These are phyloP conservation scores for Epithele typhae DNA, from an alignment of 768 basidiomycete species.

Conservation along the genomic window DNA sequence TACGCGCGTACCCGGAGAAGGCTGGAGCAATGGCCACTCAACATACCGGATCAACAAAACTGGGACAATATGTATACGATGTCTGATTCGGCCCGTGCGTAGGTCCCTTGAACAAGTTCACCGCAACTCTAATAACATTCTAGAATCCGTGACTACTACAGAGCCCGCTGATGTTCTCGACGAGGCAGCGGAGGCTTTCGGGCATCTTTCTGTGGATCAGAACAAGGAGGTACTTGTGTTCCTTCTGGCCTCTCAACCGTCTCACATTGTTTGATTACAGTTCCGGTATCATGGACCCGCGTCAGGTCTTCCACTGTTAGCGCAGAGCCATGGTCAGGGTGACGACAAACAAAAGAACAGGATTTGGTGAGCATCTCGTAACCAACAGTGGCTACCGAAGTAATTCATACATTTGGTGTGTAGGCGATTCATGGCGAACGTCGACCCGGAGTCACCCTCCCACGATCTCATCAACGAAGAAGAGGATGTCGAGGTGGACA, in stretches of 20 bases:
- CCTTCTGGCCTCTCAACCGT: constrained; percentile 3
- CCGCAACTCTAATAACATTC: no score
- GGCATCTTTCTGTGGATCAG: constrained; percentile 71
- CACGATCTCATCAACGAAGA: constrained; percentile 5
- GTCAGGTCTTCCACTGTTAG: constrained; percentile 74
- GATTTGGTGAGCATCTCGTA: constrained; percentile 17
- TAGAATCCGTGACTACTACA: no score
- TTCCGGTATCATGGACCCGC: constrained; percentile 81
- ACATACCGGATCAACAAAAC: background rate
- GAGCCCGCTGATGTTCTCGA: no score
- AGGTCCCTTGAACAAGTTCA: no score
- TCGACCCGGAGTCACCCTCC: constrained; percentile 2
- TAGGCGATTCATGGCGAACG: constrained; percentile 18
- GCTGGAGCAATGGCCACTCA: constrained; percentile 1
- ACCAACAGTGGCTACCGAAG: no score
- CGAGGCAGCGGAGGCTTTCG: constrained; percentile 54
- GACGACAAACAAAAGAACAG: constrained; percentile 56
- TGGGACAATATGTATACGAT: constrained; percentile 9
- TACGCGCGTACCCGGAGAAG: constrained; percentile 11
- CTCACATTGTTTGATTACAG: constrained; percentile 31
- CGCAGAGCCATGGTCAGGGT: constrained; percentile 55
- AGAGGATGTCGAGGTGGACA: constrained; percentile 13
- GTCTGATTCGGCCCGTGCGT: constrained; percentile 9
- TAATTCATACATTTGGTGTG: constrained; percentile 26
- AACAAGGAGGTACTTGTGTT: constrained; percentile 54